These are phyloP conservation scores for Daldinia decipiens DNA, from an alignment of 495 filamentous ascomycete species.

Conservation along the genomic window DNA sequence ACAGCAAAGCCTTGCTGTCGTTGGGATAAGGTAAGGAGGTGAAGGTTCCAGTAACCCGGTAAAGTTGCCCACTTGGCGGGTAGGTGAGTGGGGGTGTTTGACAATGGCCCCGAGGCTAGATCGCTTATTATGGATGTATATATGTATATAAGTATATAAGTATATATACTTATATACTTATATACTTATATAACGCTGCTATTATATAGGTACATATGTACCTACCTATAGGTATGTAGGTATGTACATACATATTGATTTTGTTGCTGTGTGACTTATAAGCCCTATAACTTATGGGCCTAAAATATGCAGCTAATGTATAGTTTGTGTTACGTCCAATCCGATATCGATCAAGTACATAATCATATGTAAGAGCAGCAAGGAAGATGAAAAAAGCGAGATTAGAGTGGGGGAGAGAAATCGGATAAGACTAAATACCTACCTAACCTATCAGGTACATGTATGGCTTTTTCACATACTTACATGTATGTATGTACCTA, in stretches of 20 bases:
- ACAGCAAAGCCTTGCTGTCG: conserved; percentile 33
- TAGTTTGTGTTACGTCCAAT: neutral
- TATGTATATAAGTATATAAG: neutral
- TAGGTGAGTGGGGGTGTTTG: conserved; percentile 12
- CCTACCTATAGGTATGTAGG: no score
- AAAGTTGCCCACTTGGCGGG: conserved; percentile 17
- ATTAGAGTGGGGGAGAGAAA: conserved; percentile 1
- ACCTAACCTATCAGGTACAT: no score
- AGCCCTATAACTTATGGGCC: neutral
- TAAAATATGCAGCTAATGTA: conserved; percentile 2
- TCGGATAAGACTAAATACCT: neutral
- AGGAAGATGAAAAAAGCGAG: neutral
- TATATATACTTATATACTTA: neutral
- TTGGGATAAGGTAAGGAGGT: conserved; percentile 41
- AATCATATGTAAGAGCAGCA: neutral
- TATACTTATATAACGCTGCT: neutral
- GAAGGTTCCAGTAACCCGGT: conserved; percentile 44
- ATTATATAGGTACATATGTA: no score
- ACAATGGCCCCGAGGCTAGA: neutral
- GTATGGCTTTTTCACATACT: no score
- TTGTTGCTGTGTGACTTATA: neutral
- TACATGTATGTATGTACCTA: neutral
- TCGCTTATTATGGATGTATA: neutral
- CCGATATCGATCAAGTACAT: neutral
- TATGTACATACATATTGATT: neutral